Conservation (phyloP, 2,329 filamentous ascomycete species). For the Taxawa tesnikishii region DNA sequence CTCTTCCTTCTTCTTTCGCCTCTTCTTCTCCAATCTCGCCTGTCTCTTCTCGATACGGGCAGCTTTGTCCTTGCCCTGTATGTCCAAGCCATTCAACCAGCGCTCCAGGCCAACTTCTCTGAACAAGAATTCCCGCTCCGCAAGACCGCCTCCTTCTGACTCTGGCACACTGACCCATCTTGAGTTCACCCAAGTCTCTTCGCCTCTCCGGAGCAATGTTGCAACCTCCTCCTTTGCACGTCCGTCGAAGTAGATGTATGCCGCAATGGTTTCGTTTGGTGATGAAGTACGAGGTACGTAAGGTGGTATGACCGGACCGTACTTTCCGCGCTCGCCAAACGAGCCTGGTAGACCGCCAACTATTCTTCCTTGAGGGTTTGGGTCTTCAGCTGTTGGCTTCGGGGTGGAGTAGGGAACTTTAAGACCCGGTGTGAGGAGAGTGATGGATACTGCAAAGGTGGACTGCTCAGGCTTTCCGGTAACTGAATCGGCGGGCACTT, state of each 20-base stretch:
- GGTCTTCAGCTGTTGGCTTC: constrained; percentile 63
- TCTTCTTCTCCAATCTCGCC: constrained; percentile 67
- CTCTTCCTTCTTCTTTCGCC: constrained; percentile 59
- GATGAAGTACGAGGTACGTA: constrained; percentile 90
- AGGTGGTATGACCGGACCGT: constrained; percentile 52
- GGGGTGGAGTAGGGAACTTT: constrained; percentile 88
- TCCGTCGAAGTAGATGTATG: constrained; percentile 98
- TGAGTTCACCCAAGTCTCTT: constrained; percentile 98
- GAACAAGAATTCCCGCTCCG: constrained; percentile 93
- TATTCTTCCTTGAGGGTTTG: constrained; percentile 68
- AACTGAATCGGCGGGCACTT: constrained; percentile 51
- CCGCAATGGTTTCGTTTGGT: constrained; percentile 92
- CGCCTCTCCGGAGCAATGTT: constrained; percentile 77
- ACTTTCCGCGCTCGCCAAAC: constrained; percentile 38
- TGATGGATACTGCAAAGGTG: constrained; percentile 96
- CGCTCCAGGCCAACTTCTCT: constrained; percentile 90
- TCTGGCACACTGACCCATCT: constrained; percentile 93
- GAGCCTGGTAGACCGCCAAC: constrained; percentile 58
- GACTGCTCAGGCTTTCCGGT: constrained; percentile 77
- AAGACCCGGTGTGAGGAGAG: constrained; percentile 75
- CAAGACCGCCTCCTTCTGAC: constrained; percentile 81
- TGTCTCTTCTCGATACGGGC: constrained; percentile 59
- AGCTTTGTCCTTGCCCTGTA: constrained; percentile 72
- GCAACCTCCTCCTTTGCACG: constrained; percentile 93
- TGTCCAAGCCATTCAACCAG: constrained; percentile 90